phyloP scores from a whole-genome alignment of 192 early-diverging fungal genomes.

The Backusella liffmaniae region DNA sequence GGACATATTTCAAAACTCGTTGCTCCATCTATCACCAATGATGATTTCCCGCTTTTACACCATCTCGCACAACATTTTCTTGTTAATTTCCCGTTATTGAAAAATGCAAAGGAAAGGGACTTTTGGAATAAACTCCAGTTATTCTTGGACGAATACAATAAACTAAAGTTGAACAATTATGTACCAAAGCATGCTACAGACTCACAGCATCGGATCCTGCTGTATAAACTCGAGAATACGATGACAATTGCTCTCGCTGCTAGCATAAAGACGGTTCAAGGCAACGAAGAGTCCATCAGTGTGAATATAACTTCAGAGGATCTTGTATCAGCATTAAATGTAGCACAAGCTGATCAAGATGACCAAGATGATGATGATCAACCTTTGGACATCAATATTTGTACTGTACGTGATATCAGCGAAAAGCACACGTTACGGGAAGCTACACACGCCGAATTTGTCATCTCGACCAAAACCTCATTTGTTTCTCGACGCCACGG shows the following conservation, averaged over 20 bases:
- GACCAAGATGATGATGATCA: slow-evolving; percentile 8
- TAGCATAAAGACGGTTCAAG: slow-evolving; percentile 31
- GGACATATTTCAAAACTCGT: slow-evolving; percentile 23
- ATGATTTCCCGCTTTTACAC: slow-evolving; percentile 42
- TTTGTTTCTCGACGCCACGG: slow-evolving; percentile 46
- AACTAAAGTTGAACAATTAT: slow-evolving; percentile 36
- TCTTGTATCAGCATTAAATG: background rate
- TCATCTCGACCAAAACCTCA: slow-evolving; percentile 28
- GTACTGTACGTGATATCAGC: slow-evolving; percentile 36
- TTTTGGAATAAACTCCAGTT: slow-evolving; percentile 51
- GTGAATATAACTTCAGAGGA: background rate
- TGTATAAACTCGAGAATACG: slow-evolving; percentile 34
- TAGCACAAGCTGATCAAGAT: background rate
- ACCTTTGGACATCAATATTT: slow-evolving; percentile 45
- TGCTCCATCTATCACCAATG: slow-evolving; percentile 17
- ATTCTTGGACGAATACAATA: slow-evolving; percentile 49
- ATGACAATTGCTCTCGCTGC: slow-evolving; percentile 30
- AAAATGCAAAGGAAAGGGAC: slow-evolving; percentile 22
- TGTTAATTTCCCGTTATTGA: slow-evolving; percentile 50
- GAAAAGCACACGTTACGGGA: slow-evolving; percentile 46
- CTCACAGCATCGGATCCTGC: slow-evolving; percentile 30
- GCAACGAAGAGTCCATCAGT: slow-evolving; percentile 23
- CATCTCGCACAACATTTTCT: slow-evolving; percentile 46
- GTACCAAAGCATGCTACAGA: slow-evolving; percentile 11
- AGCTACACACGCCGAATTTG: slow-evolving; percentile 42